Base-by-base conservation (phyloP, 345 rosid genomes). In the Populus pruinosa region DNA sequence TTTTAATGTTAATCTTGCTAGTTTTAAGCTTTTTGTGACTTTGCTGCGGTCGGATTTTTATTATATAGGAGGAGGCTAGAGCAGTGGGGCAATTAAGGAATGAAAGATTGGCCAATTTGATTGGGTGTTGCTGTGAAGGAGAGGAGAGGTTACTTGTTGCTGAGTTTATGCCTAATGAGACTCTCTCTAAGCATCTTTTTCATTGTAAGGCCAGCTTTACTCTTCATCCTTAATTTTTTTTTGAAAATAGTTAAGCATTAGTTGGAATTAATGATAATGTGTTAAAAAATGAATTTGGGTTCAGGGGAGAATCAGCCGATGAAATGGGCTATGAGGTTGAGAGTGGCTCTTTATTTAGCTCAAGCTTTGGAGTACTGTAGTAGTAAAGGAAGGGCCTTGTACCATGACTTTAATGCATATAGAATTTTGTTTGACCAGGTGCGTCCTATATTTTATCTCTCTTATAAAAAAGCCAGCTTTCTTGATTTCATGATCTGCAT, bases 321-420 rank as follows among this genome's bases (percentile, higher is more conserved):
- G 99, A 91, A 91, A 87, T 96, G 97, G 99, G 89, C 92, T 25
- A 96, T 96, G 99, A 90, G 98, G 74, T 74, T 94, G 82, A 89
- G 99, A 79, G 99, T 94, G 81, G 97, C 98, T 41, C 78, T 92
- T 25, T 89, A 88, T 85, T 86, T 96, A 87, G 97, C 97, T 23
- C 97, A 96, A 84, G 97, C 98, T 4, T 82, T 96, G 78, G 98
- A 96, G 23, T 94, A 92, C 50, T 96, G 94, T 63, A 87, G 97
- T 84, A 85, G 84, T 74, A 96, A 87, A 86, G 99, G 97, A 44
- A 90, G 99, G 80, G 95, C 95, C 65, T 75, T 96, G 83, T 96
- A 96, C 81, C 99, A 96, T 76, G 98, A 96, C 86, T 97, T 96
- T 67, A 92, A 94, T 87, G 98, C 97, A 69, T 94, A 96, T 78